Evolutionary conservation across 306 rosid species (phyloP).

Genomic region (Pueraria montana): DNA sequence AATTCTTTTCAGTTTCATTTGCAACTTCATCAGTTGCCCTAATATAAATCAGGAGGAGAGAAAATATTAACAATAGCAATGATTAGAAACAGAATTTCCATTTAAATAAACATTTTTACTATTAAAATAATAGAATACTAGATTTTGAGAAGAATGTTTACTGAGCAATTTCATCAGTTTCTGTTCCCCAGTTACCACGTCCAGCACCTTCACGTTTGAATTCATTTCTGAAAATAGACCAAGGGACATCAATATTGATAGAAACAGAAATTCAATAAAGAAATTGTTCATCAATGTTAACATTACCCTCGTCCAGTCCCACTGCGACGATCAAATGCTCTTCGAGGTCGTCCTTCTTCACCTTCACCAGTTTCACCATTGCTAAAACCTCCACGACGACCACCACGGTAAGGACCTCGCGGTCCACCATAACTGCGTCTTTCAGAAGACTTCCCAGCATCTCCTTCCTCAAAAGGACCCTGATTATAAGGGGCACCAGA

Average conservation of each 20-base stretch:
- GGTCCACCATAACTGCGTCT: constrained; percentile 79
- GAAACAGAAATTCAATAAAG: neutral
- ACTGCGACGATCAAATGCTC: constrained; percentile 86
- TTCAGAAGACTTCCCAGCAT: constrained; percentile 62
- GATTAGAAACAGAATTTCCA: neutral
- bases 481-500: constrained; percentile 56
- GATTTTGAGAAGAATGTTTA: constrained; percentile 37
- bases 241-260: constrained; percentile 9
- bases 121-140: neutral
- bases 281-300: neutral
- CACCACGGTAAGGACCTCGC: constrained; percentile 71
- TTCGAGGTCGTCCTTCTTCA: constrained; percentile 79
- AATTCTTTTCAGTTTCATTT: constrained; percentile 72
- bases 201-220: constrained; percentile 91
- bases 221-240: constrained; percentile 68
- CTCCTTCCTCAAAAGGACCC: constrained; percentile 75
- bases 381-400: constrained; percentile 83
- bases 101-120: neutral
- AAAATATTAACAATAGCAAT: neutral
- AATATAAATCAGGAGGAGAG: neutral
- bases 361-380: constrained; percentile 80
- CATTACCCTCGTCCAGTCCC: constrained; percentile 94
- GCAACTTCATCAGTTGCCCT: constrained; percentile 76
- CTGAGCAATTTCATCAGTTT: constrained; percentile 76
- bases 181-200: constrained; percentile 95